A percentile compares a stretch with the other conserved stretches of the same genome.
These are phyloP conservation scores for Chlorociboria aeruginascens DNA, from an alignment of 495 filamentous ascomycete genomes.

Conservation along the genomic window DNA sequence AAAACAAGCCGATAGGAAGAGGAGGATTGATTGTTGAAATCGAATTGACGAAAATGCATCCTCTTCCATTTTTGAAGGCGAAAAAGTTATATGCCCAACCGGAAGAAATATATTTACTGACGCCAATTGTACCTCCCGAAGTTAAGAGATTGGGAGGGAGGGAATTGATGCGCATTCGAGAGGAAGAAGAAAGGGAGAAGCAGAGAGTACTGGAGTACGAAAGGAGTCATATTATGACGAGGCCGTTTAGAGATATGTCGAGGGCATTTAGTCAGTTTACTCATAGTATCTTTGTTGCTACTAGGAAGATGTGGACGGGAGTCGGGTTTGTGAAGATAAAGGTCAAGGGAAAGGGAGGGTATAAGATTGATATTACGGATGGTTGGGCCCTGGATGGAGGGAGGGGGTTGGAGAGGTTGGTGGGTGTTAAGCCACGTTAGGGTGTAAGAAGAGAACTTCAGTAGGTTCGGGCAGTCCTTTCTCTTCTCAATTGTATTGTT, in stretches of 20 bases:
- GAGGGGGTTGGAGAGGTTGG: slow-evolving; percentile 35
- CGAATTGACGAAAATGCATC: slow-evolving; percentile 16
- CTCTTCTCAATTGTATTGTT: too few relatives aligned
- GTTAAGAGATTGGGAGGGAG: not conserved
- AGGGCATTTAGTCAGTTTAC: slow-evolving; percentile 25
- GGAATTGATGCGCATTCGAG: slow-evolving; percentile 18
- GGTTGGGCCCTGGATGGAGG: slow-evolving; percentile 40
- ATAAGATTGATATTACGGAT: slow-evolving; percentile 36
- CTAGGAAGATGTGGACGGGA: slow-evolving; percentile 29
- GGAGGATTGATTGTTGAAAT: slow-evolving; percentile 16
- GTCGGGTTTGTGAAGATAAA: slow-evolving; percentile 31
- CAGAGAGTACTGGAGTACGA: slow-evolving; percentile 23
- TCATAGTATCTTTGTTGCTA: slow-evolving; percentile 19
- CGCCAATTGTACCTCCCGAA: not conserved
- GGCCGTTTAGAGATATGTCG: slow-evolving; percentile 33
- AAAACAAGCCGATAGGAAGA: not conserved
- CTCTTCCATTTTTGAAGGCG: slow-evolving; percentile 15
- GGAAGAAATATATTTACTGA: slow-evolving; percentile 3
- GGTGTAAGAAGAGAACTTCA: too few relatives aligned
- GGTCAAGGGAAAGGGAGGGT: slow-evolving; percentile 11
- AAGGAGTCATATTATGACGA: slow-evolving; percentile 32
- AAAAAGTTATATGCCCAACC: slow-evolving; percentile 14
- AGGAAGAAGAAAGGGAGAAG: slow-evolving; percentile 20
- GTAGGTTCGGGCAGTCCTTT: too few relatives aligned
- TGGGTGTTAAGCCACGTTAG: slow-evolving; percentile 11